Base-by-base conservation (phyloP, 768 basidiomycete genomes). In the Lactarius vividus region DNA sequence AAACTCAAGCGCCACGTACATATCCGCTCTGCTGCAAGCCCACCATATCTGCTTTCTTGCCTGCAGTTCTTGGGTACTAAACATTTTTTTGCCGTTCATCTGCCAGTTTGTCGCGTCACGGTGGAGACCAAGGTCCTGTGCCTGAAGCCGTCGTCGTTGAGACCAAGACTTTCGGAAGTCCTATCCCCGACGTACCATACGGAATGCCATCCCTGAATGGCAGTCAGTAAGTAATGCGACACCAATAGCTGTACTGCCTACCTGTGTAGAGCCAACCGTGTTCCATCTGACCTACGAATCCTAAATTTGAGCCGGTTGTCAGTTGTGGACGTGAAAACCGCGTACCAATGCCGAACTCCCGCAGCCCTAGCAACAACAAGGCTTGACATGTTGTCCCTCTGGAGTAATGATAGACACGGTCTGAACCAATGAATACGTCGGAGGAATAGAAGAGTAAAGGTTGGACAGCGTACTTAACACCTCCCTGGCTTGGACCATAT, bases 261-360 rank as follows among this genome's bases (percentile, higher is more conserved):
- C 90, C 90, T 68, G 88, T 85, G 71, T 88, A 91, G 56, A 92
- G 80, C 94, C 94, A 96, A 1, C 89, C 91, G 73, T 91, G 88
- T 66, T 91, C 88, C 88, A 92, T 92, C 16, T 81, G 79, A 33
- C 82, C 81, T 82, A 66, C 35, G 42, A 8, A 52, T 33, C 18
- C n/a, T 5, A 10, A 26, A 13, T 42, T 44, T 29, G 46, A 58
- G 42, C 10, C 18, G 15, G 28, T 37, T 20, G 37, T 11, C 42
- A 39, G 44, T 57, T 49, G 53, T 55, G 62, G n/a, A 28, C 13
- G 13, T 26, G 13, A 26, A 52, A 53, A 56, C 20, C 29, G 54
- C 75, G 77, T 81, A 72, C 91, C 92, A 40, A 92, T 88, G 16
- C 94, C 94, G 73, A 94, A 89, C 77, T 95, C 92, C 6, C 92